Evolutionary conservation across 2,329 filamentous ascomycete genomes (phyloP), one percentile per base, ranked within the genome.

Genomic region (Lachnellula subtilissima): DNA sequence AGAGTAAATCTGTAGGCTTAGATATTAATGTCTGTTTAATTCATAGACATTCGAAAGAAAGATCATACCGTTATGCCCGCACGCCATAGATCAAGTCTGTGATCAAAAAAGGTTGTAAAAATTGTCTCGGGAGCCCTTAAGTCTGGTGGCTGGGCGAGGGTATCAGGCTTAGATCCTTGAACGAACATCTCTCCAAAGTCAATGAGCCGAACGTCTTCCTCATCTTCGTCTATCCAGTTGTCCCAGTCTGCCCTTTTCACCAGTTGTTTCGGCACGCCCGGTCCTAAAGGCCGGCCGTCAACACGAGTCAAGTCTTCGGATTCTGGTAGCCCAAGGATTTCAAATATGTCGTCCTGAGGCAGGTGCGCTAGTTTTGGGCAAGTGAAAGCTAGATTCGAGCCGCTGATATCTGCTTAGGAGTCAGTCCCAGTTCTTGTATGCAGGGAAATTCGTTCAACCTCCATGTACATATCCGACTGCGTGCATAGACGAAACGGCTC

Each of bases 401-500:
- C 28, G n/a, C 48, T 51, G 9, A 51, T 51, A 40, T 40, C 48
- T 51, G 35, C 17, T 28, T 40, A 9, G n/a, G 17, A 25, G 35
- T 51, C 23, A 40, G 36, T 40, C 32, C 7, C n/a, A 19, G 15
- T 42, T 22, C 6, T 19, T 14, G 9, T 8, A 39, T 14, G 22
- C 8, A 51, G 32, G 48, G 42, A 17, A 40, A 4, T 6, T 23
- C 7, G 36, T 17, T 9, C 12, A 42, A 51, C 69, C 69, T 52
- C 69, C 68, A 64, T 71, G 66, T 11, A 63, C 61, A 48, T 70
- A 65, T 19, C 66, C 66, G 23, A 56, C 54, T 52, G 60, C 53
- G 36, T 72, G 67, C 42, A 72, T 61, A 15, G 64, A 67, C 2
- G 55, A 56, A 17, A 70, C n/a, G 39, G 61, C 66, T 56, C 68